Conservation (phyloP, 1,284 basidiomycete genomes). For the Tylopilus sp. region DNA sequence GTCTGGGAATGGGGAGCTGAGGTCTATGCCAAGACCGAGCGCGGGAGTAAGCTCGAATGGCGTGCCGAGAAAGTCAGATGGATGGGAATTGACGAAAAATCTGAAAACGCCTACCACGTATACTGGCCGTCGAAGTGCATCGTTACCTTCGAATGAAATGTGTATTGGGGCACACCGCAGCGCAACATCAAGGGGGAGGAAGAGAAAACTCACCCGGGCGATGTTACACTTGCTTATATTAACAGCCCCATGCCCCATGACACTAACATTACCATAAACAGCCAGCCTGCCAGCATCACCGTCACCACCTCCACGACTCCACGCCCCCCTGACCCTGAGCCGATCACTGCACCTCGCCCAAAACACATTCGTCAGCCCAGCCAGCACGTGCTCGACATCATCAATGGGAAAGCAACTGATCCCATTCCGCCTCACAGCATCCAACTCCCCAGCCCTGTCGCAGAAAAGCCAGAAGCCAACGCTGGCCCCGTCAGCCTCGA, state of each 20-base stretch:
- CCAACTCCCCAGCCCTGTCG: background rate
- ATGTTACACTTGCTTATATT: background rate
- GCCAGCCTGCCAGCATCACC: too few species aligned
- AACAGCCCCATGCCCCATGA: background rate
- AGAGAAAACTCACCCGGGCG: background rate
- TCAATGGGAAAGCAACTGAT: background rate
- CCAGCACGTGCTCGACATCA: background rate
- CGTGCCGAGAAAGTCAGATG: background rate
- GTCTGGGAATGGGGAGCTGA: background rate
- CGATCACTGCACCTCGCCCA: background rate
- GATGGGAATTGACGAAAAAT: background rate
- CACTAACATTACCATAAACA: background rate
- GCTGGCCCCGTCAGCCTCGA: background rate
- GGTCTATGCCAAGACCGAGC: background rate
- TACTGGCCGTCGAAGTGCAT: background rate
- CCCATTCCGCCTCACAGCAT: background rate
- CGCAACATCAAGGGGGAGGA: background rate
- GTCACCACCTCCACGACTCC: too few species aligned
- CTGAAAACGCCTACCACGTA: background rate
- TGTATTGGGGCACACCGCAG: background rate
- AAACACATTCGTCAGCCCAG: background rate
- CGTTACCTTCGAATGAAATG: background rate
- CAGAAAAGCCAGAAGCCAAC: background rate
- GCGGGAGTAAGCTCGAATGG: background rate
- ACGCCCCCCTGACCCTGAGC: background rate